Evolutionary conservation across 208 protist species (phyloP).

Genomic region (Crithidia sp.): DNA sequence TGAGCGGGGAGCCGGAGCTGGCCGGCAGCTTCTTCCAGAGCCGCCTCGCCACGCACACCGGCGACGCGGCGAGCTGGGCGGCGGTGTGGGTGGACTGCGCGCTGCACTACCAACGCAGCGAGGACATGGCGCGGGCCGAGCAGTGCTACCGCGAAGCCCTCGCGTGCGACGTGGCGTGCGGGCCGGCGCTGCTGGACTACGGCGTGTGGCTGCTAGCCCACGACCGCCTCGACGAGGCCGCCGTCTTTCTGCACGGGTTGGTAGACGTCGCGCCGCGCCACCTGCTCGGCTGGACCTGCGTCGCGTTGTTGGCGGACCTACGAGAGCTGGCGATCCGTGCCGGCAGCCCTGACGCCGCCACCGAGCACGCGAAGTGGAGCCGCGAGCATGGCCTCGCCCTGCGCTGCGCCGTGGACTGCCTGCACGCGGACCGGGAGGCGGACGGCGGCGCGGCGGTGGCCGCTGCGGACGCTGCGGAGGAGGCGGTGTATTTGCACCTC

Average conservation of each 20-base stretch:
- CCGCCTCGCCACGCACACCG: slow-evolving; percentile 51
- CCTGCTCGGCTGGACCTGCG: slow-evolving; percentile 72
- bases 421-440: not conserved
- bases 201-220: slow-evolving; percentile 81
- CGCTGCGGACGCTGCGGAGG: slow-evolving; percentile 7
- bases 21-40: slow-evolving; percentile 84
- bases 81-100: slow-evolving; percentile 81
- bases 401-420: slow-evolving; percentile 47
- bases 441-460: not conserved
- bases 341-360: slow-evolving; percentile 44
- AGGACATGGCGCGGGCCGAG: slow-evolving; percentile 84
- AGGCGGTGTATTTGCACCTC: slow-evolving; percentile 43
- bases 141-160: slow-evolving; percentile 91
- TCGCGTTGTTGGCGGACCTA: slow-evolving; percentile 71
- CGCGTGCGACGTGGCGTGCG: slow-evolving; percentile 58
- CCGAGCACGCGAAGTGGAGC: slow-evolving; percentile 54
- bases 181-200: slow-evolving; percentile 77
- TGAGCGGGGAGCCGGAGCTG: slow-evolving; percentile 55
- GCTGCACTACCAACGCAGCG: slow-evolving; percentile 75
- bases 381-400: slow-evolving; percentile 62
- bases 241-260: slow-evolving; percentile 85
- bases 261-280: slow-evolving; percentile 59
- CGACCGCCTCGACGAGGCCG: slow-evolving; percentile 81
- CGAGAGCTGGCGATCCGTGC: slow-evolving; percentile 50
- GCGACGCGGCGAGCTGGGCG: slow-evolving; percentile 21